These are phyloP conservation scores for Benincasa hispida DNA, from an alignment of 306 rosid species.

Conservation along the genomic window DNA sequence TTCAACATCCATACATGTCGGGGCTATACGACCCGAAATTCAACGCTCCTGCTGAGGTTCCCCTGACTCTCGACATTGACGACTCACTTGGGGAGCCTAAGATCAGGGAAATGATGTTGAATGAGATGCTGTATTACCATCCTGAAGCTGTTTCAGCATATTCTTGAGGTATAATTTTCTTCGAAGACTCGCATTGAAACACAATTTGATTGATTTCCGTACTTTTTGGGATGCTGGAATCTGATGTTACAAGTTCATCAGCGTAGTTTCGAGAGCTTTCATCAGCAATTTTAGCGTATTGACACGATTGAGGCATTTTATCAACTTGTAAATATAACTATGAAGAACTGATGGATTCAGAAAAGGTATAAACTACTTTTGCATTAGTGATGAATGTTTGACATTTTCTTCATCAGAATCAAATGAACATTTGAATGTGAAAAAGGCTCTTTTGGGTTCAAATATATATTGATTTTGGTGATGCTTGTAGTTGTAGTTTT, in stretches of 20 bases:
- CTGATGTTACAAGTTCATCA: neutral
- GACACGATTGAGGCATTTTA: neutral
- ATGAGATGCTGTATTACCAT: conserved; percentile 68
- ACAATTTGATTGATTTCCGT: neutral
- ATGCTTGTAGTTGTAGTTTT: neutral
- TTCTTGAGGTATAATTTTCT: conserved; percentile 8
- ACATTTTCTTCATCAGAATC: neutral
- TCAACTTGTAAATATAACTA: neutral
- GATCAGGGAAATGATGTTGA: conserved; percentile 83
- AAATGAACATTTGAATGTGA: neutral
- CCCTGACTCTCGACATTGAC: conserved; percentile 55
- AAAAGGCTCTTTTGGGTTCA: neutral
- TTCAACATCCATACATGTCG: conserved; percentile 73
- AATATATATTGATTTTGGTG: neutral
- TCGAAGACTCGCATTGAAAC: neutral
- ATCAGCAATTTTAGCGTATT: neutral
- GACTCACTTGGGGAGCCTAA: conserved; percentile 35
- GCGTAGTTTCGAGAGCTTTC: neutral
- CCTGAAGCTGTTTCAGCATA: conserved; percentile 37
- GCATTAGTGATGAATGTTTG: neutral
- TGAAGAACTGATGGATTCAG: neutral
- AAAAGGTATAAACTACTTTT: neutral
- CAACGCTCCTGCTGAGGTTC: conserved; percentile 43
- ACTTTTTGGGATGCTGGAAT: neutral
- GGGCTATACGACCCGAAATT: conserved; percentile 45